A percentile compares a stretch with the other conserved stretches of the same genome.
These are phyloP conservation scores for Sclerotinia sclerotiorum DNA, from an alignment of 2,329 filamentous ascomycete species.

Conservation along the genomic window DNA sequence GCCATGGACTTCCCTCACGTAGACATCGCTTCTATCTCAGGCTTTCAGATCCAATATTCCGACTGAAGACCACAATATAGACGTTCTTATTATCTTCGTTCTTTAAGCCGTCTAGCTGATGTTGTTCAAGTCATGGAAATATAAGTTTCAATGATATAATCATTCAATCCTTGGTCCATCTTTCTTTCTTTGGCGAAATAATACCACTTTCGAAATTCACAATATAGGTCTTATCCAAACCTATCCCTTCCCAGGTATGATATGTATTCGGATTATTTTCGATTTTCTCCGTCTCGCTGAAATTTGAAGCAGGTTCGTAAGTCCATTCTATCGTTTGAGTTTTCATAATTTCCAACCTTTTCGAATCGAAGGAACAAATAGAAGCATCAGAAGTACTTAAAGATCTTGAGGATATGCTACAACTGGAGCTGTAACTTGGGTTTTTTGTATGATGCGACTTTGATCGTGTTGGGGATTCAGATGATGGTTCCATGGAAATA, in stretches of 20 bases:
- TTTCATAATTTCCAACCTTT: neutral
- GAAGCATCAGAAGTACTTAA: neutral
- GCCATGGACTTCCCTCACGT: too few species aligned
- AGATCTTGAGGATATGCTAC: neutral
- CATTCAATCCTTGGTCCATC: neutral
- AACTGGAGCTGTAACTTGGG: neutral
- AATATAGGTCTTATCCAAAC: neutral
- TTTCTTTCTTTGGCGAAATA: neutral
- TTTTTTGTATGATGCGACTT: neutral
- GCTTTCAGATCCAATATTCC: neutral
- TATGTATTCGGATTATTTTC: neutral
- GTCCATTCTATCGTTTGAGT: conserved; percentile 2
- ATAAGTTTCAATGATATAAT: neutral
- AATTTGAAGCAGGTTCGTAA: conserved; percentile 1
- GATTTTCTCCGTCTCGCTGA: neutral
- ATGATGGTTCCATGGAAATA: neutral
- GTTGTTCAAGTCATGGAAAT: neutral
- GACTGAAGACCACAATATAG: neutral
- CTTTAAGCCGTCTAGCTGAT: neutral
- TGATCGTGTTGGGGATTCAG: neutral
- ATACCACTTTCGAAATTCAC: neutral
- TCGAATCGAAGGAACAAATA: neutral
- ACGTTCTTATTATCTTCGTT: neutral
- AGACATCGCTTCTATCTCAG: neutral
- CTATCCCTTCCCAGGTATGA: neutral